Evolutionary conservation across 1,139 yeast species (phyloP).

Genomic region (Suhomyces wounanorum): DNA sequence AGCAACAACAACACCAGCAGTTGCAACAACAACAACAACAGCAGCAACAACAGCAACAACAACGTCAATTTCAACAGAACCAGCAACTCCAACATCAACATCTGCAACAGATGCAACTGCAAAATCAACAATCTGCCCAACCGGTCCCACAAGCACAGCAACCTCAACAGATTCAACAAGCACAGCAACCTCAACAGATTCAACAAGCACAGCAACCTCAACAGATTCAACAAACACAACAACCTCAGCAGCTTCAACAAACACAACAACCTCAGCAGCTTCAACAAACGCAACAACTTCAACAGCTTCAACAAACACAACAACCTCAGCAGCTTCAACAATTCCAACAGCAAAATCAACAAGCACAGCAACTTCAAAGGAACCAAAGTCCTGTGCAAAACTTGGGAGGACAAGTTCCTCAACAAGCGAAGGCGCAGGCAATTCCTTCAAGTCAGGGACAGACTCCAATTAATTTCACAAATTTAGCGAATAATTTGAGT

Average conservation of each 20-base stretch:
- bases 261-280: not conserved
- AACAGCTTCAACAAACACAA: not conserved
- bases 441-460: constrained; percentile 9
- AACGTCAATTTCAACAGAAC: constrained; percentile 20
- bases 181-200: constrained; percentile 1
- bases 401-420: not conserved
- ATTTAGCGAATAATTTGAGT: not conserved
- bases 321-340: constrained; percentile 14
- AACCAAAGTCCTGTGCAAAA: not conserved
- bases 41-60: constrained; percentile 20
- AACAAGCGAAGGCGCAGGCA: constrained; percentile 3
- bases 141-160: too few relatives aligned
- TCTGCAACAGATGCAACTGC: not conserved
- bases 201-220: not conserved
- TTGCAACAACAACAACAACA: too few relatives aligned
- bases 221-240: not conserved
- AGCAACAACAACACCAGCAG: too few relatives aligned
- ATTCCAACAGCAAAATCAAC: constrained; percentile 3
- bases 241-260: constrained; percentile 10
- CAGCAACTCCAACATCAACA: constrained; percentile 11
- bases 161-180: not conserved
- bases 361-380: constrained; percentile 4
- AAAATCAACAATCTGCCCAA: constrained; percentile 1
- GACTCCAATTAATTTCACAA: constrained; percentile 5
- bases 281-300: constrained; percentile 2